These are phyloP conservation scores for Penicillium sp. DNA, from an alignment of 2,329 filamentous ascomycete genomes.

Conservation along the genomic window DNA sequence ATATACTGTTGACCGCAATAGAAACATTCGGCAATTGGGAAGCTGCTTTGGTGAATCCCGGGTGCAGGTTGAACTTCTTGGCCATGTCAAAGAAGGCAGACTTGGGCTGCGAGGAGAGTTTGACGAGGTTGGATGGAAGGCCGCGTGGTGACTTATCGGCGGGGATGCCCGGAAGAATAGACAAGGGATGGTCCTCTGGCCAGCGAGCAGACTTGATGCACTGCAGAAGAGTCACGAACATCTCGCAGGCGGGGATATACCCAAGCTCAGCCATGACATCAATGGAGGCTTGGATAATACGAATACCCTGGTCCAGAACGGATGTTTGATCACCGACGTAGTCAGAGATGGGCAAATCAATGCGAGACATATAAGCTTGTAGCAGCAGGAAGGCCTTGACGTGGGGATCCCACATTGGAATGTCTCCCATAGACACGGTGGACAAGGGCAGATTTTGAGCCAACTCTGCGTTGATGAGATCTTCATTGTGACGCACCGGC, in stretches of 20 bases:
- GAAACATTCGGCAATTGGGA: constrained; percentile 69
- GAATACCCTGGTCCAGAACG: constrained; percentile 93
- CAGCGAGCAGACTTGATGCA: constrained; percentile 91
- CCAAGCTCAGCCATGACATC: constrained; percentile 92
- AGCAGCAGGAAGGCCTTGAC: constrained; percentile 93
- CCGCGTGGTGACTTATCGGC: constrained; percentile 28
- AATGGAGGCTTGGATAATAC: constrained; percentile 93
- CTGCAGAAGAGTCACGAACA: constrained; percentile 85
- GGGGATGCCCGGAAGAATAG: constrained; percentile 74
- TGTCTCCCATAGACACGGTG: constrained; percentile 59
- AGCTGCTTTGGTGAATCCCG: constrained; percentile 58
- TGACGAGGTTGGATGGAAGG: constrained; percentile 35
- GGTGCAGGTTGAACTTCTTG: constrained; percentile 33
- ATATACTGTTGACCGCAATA: constrained; percentile 63
- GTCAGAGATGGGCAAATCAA: constrained; percentile 91
- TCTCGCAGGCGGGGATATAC: constrained; percentile 71
- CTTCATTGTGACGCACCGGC: constrained; percentile 96
- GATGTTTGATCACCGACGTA: constrained; percentile 90
- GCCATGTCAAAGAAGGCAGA: constrained; percentile 30
- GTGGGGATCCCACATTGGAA: constrained; percentile 98
- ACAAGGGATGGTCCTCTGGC: constrained; percentile 77
- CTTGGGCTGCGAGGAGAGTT: constrained; percentile 34
- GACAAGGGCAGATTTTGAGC: constrained; percentile 76
- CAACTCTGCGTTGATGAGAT: constrained; percentile 91
- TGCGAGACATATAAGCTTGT: constrained; percentile 91